phyloP scores from a whole-genome alignment of 768 basidiomycete species.

The Gelatoporia subvermispora region DNA sequence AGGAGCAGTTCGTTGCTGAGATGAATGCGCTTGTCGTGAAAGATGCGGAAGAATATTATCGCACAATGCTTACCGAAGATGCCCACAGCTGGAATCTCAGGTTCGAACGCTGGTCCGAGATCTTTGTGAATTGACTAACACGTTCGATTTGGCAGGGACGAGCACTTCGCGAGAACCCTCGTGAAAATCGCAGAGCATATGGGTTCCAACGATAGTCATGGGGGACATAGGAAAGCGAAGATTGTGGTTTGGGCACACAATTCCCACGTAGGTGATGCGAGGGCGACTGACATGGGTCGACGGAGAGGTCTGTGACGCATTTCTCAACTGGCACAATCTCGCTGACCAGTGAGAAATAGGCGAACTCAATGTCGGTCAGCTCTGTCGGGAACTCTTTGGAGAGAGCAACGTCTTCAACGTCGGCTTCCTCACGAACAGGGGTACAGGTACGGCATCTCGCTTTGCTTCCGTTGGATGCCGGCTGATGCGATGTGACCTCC shows the following conservation, averaged over 20 bases:
- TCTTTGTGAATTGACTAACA: not conserved
- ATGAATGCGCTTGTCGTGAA: constrained; percentile 26
- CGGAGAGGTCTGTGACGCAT: constrained; percentile 9
- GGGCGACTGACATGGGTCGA: constrained; percentile 25
- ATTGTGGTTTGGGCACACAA: constrained; percentile 29
- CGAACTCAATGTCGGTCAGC: constrained; percentile 25
- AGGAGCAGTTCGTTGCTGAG: constrained; percentile 25
- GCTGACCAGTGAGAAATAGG: constrained; percentile 3
- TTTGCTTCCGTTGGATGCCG: not conserved
- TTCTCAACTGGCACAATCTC: not conserved
- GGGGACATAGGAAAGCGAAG: constrained; percentile 10
- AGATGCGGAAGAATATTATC: constrained; percentile 27
- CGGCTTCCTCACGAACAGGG: constrained; percentile 22
- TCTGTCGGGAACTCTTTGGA: constrained; percentile 24
- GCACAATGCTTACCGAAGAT: constrained; percentile 22
- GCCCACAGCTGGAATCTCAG: constrained; percentile 24
- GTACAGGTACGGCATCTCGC: constrained; percentile 16
- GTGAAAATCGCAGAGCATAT: constrained; percentile 13
- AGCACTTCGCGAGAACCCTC: constrained; percentile 19
- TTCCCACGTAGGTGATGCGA: constrained; percentile 26
- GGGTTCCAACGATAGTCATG: constrained; percentile 4
- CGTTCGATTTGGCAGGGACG: constrained; percentile 12
- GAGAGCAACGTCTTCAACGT: constrained; percentile 22
- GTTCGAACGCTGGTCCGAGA: constrained; percentile 2
- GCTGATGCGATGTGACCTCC: too few species aligned